phyloP scores from a whole-genome alignment of 192 early-diverging fungal species.

The Tieghemiomyces parasiticus region DNA sequence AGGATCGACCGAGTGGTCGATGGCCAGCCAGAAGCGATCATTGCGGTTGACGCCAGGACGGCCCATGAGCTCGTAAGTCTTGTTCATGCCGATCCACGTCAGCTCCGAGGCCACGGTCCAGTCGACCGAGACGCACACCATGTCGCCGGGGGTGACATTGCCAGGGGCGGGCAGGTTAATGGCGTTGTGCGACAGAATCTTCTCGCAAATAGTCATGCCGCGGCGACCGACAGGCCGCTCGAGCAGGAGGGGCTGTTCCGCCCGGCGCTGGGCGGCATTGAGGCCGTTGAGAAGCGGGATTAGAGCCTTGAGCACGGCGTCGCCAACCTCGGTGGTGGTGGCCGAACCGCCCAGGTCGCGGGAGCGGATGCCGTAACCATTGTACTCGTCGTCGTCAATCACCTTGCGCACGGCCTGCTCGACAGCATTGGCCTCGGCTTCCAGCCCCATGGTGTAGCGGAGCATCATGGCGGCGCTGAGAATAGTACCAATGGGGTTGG shows the following conservation, averaged over 20 bases:
- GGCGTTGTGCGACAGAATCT: slow-evolving; percentile 61
- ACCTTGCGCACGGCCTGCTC: slow-evolving; percentile 87
- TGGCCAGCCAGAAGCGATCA: slow-evolving; percentile 70
- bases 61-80: slow-evolving; percentile 67
- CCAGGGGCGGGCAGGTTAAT: slow-evolving; percentile 49
- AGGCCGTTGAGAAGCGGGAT: slow-evolving; percentile 43
- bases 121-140: slow-evolving; percentile 67
- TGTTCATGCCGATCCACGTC: slow-evolving; percentile 79
- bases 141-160: slow-evolving; percentile 58
- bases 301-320: slow-evolving; percentile 69
- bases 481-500: slow-evolving; percentile 97
- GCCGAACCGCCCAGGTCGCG: slow-evolving; percentile 77
- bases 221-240: slow-evolving; percentile 37
- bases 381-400: slow-evolving; percentile 61
- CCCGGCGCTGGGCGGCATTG: slow-evolving; percentile 29
- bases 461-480: slow-evolving; percentile 88
- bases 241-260: slow-evolving; percentile 22
- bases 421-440: slow-evolving; percentile 77
- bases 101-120: slow-evolving; percentile 71
- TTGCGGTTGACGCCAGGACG: slow-evolving; percentile 57
- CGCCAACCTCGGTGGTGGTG: slow-evolving; percentile 80
- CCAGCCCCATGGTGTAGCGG: slow-evolving; percentile 84
- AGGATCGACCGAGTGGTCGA: slow-evolving; percentile 65
- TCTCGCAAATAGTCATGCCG: slow-evolving; percentile 60
- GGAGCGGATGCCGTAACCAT: slow-evolving; percentile 64